Evolutionary conservation across 768 basidiomycete genomes (phyloP).

Genomic region (Leccinum fibrillosum): DNA sequence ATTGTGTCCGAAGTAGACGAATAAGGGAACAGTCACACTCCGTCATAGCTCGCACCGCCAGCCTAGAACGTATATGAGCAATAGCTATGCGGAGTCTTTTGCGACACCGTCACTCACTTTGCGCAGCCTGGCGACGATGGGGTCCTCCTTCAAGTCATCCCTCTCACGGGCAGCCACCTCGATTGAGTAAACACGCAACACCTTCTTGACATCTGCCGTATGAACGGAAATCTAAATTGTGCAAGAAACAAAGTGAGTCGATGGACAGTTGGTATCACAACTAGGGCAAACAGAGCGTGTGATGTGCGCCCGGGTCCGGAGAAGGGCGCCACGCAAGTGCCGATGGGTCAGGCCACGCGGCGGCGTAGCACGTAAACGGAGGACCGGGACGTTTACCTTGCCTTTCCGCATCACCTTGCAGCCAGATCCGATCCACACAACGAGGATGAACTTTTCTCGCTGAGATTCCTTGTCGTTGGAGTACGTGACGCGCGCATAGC

Average conservation of each 20-base stretch:
- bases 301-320: conserved; percentile 8
- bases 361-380: conserved; percentile 13
- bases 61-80: conserved; percentile 46
- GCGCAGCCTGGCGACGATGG: conserved; percentile 76
- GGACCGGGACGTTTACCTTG: conserved; percentile 53
- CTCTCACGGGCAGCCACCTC: conserved; percentile 83
- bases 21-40: conserved; percentile 47
- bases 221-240: conserved; percentile 83
- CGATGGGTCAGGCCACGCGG: conserved; percentile 13
- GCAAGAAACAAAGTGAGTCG: conserved; percentile 23
- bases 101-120: conserved; percentile 54
- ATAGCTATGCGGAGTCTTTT: not conserved
- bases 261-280: conserved; percentile 24
- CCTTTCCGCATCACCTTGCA: conserved; percentile 93
- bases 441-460: conserved; percentile 86
- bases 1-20: conserved; percentile 7
- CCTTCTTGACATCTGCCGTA: conserved; percentile 79
- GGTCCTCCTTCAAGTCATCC: conserved; percentile 84
- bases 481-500: conserved; percentile 80
- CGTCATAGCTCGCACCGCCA: conserved; percentile 87
- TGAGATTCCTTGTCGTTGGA: conserved; percentile 82
- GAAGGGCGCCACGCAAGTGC: conserved; percentile 5
- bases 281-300: conserved; percentile 27
- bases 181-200: conserved; percentile 76
- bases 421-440: conserved; percentile 76